Evolutionary conservation across 148 eudicot genomes (phyloP).

Genomic region (Linanthus parryae): DNA sequence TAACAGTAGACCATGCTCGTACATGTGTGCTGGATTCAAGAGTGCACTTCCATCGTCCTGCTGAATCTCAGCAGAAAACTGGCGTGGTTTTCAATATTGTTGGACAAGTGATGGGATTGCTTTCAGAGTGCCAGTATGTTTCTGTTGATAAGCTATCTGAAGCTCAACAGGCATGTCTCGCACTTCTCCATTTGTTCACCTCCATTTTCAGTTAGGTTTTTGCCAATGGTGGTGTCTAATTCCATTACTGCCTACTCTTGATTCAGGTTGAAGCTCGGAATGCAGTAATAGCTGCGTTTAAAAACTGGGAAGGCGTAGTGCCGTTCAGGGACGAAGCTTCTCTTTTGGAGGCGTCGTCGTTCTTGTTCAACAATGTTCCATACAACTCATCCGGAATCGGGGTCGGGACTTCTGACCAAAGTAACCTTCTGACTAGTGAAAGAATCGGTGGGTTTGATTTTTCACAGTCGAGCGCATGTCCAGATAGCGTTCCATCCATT

Average conservation of each 20-base stretch:
- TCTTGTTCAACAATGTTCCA: constrained; percentile 17
- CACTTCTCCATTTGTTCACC: neutral
- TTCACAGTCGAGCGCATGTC: constrained; percentile 31
- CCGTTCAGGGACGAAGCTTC: constrained; percentile 55
- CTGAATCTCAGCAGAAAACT: constrained; percentile 35
- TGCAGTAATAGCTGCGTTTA: constrained; percentile 56
- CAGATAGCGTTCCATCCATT: constrained; percentile 54
- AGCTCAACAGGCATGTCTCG: constrained; percentile 49
- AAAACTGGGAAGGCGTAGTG: constrained; percentile 58
- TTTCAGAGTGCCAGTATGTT: constrained; percentile 49
- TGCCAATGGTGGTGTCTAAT: neutral
- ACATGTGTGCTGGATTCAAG: constrained; percentile 56
- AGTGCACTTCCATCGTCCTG: constrained; percentile 43
- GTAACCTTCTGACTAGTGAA: constrained; percentile 27
- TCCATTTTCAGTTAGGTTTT: neutral
- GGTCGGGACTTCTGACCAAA: constrained; percentile 29
- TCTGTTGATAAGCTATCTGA: constrained; percentile 60
- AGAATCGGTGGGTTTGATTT: constrained; percentile 22
- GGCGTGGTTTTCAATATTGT: constrained; percentile 75
- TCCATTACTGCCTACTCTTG: neutral
- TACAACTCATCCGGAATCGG: constrained; percentile 24
- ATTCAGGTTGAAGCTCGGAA: constrained; percentile 58
- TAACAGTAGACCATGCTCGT: constrained; percentile 58
- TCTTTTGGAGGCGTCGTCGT: constrained; percentile 32
- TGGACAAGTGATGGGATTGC: constrained; percentile 64